These are phyloP conservation scores for Ogataea populi-albae DNA, from an alignment of 805 yeast genomes.

Conservation along the genomic window DNA sequence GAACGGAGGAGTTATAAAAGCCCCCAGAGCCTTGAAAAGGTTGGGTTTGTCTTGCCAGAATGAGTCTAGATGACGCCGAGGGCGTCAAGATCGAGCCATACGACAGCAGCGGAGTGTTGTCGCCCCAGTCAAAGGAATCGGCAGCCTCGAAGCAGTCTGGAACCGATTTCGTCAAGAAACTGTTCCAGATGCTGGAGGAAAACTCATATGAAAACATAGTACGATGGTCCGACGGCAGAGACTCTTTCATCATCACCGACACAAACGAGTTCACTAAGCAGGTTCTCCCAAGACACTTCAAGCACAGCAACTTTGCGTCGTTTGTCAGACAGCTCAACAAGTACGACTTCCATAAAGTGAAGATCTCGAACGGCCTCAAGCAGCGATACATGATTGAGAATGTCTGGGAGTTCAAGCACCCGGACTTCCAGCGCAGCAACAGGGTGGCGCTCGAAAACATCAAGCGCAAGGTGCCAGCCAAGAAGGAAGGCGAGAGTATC, in stretches of 20 bases:
- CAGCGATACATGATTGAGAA: constrained; percentile 64
- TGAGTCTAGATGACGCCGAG: constrained; percentile 9
- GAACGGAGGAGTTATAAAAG: neutral
- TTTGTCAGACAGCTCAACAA: constrained; percentile 95
- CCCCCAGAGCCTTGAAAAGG: too few relatives aligned
- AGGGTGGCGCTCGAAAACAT: constrained; percentile 81
- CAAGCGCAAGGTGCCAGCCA: constrained; percentile 71
- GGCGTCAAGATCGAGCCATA: neutral
- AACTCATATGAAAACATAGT: constrained; percentile 74
- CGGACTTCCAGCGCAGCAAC: constrained; percentile 76
- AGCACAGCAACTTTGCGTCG: constrained; percentile 91
- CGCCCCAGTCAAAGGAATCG: constrained; percentile 5
- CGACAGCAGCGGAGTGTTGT: neutral
- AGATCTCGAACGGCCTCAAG: constrained; percentile 60
- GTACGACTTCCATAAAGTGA: constrained; percentile 96
- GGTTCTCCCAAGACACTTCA: constrained; percentile 88
- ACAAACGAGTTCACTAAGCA: constrained; percentile 87
- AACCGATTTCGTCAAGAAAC: constrained; percentile 69
- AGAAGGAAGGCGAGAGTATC: constrained; percentile 23
- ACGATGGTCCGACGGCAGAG: constrained; percentile 83
- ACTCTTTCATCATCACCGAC: constrained; percentile 83
- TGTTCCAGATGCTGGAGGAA: constrained; percentile 81
- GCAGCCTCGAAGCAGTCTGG: constrained; percentile 15
- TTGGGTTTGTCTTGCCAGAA: neutral
- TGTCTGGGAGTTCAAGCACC: constrained; percentile 90